Evolutionary conservation across 2,329 filamentous ascomycete genomes (phyloP).

Genomic region (Claviceps lovelessii): DNA sequence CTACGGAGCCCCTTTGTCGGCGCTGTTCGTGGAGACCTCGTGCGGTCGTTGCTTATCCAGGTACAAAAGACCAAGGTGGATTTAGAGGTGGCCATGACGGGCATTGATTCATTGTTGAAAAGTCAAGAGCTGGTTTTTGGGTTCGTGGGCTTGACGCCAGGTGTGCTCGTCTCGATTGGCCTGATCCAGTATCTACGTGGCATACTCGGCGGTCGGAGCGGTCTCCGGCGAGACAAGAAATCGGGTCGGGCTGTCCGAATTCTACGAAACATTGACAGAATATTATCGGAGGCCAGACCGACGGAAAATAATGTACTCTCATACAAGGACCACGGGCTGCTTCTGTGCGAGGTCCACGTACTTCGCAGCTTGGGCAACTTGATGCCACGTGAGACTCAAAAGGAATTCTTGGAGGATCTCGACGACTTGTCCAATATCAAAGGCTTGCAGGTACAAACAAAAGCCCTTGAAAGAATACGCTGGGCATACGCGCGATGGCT

Average conservation of each 20-base stretch:
- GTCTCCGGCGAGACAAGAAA: constrained; percentile 48
- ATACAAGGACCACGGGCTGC: constrained; percentile 82
- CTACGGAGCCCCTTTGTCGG: constrained; percentile 69
- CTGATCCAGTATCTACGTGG: constrained; percentile 56
- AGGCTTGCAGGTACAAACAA: constrained; percentile 63
- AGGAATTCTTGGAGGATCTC: constrained; percentile 80
- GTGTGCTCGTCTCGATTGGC: constrained; percentile 74
- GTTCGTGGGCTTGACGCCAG: constrained; percentile 89
- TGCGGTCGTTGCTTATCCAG: constrained; percentile 85
- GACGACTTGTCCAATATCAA: constrained; percentile 73
- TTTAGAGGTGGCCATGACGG: constrained; percentile 86
- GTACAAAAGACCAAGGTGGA: constrained; percentile 99
- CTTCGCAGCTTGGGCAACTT: constrained; percentile 51
- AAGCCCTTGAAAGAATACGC: constrained; percentile 66
- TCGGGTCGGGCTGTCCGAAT: constrained; percentile 61
- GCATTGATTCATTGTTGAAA: constrained; percentile 86
- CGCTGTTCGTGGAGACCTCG: constrained; percentile 70
- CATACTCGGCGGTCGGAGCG: constrained; percentile 55
- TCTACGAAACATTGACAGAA: constrained; percentile 76
- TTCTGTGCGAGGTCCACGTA: constrained; percentile 81
- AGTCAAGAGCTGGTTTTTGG: constrained; percentile 96
- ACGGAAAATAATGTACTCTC: constrained; percentile 61
- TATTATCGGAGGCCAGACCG: constrained; percentile 53
- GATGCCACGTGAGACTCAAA: constrained; percentile 60
- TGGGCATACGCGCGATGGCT: constrained; percentile 84